A percentile compares a stretch with the other conserved stretches of the same genome.
Conservation (phyloP, 257 asterid species). For the Solanum verrucosum region DNA sequence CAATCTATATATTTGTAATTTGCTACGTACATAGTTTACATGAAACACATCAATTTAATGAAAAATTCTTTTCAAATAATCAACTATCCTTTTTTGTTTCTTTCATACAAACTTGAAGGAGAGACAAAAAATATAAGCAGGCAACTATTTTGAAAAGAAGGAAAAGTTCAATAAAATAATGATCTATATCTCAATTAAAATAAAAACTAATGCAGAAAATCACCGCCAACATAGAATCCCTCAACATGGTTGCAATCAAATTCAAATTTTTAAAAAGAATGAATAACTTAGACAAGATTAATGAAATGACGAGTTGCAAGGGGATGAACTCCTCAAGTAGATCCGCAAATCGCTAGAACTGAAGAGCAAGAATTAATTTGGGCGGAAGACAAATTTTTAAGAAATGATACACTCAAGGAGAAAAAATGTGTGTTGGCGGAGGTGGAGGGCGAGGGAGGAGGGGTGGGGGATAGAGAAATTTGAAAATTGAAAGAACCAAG, state of each 20-base stretch:
- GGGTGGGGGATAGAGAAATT: no score
- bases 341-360: no score
- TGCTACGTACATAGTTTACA: neutral
- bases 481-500: no score
- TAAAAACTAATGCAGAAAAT: neutral
- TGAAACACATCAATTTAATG: neutral
- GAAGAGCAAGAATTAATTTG: no score
- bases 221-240: neutral
- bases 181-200: neutral
- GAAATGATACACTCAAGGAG: no score
- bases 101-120: neutral
- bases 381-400: no score
- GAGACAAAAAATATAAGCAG: neutral
- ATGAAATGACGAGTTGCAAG: neutral
- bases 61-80: neutral
- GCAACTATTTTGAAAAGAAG: neutral
- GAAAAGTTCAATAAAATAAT: neutral
- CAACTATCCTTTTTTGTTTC: neutral
- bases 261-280: neutral
- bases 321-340: no score
- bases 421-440: no score
- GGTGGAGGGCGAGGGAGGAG: no score
- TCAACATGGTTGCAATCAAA: neutral
- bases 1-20: neutral
- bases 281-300: neutral